Evolutionary conservation across 2,329 filamentous ascomycete genomes (phyloP).

Genomic region (Lachnellula hyalina): DNA sequence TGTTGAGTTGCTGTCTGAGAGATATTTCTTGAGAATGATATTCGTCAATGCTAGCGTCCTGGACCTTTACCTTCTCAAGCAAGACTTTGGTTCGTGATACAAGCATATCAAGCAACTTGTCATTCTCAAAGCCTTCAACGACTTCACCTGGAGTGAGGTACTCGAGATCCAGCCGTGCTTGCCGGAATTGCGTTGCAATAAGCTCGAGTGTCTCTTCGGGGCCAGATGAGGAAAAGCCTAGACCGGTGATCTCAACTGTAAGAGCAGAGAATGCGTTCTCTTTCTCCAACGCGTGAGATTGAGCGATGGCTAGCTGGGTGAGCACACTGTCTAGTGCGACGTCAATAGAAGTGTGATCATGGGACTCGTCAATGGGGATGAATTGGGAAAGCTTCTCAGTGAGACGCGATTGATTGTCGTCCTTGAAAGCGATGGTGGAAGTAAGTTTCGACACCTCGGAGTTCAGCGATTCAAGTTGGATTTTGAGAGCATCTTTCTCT

Average conservation of each 20-base stretch:
- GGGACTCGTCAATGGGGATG: constrained; percentile 21
- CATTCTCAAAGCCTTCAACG: constrained; percentile 41
- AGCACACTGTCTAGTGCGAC: constrained; percentile 29
- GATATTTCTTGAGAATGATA: constrained; percentile 52
- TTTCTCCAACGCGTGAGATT: constrained; percentile 25
- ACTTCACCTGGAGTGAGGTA: constrained; percentile 56
- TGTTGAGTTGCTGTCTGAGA: constrained; percentile 51
- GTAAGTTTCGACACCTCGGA: constrained; percentile 24
- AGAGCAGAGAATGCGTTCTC: constrained; percentile 47
- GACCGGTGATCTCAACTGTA: constrained; percentile 38
- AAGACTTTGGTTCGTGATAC: constrained; percentile 46
- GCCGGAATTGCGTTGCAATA: constrained; percentile 46
- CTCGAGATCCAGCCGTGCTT: constrained; percentile 56
- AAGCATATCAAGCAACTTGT: constrained; percentile 51
- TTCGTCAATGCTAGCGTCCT: constrained; percentile 53
- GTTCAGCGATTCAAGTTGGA: constrained; percentile 23
- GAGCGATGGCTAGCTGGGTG: constrained; percentile 28
- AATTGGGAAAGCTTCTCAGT: constrained; percentile 25
- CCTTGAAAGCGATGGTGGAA: constrained; percentile 22
- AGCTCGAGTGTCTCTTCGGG: constrained; percentile 35
- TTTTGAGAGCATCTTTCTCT: constrained; percentile 21
- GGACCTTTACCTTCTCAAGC: constrained; percentile 40
- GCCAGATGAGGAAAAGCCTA: constrained; percentile 50
- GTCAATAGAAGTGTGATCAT: constrained; percentile 25
- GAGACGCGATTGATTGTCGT: constrained; percentile 24